Evolutionary conservation across 106 monocot genomes (phyloP), one percentile per base, ranked within the genome.

Genomic region (Posidonia australis): DNA sequence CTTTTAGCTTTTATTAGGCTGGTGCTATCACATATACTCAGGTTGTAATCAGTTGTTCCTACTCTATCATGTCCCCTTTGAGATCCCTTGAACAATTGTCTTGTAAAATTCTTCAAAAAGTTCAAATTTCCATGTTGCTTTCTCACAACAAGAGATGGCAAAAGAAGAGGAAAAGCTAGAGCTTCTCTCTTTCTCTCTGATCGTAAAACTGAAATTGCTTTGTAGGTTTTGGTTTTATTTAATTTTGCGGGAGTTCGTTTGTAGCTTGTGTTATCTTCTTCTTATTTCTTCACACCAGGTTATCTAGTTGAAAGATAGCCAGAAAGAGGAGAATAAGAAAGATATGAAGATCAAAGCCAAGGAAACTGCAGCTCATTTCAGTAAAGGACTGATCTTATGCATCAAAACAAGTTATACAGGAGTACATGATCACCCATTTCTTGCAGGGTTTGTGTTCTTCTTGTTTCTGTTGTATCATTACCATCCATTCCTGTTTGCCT

Each of bases 401-500:
- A 62, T 87, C 42, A 69, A 64, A 67, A 61, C 59, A 23, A 54
- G 68, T 57, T 83, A 73, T 55, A 75, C 65, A 71, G 64, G 62
- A 67, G 52, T 32, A 25, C 28, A 64, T 28, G 25, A 70, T 57
- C 83, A 83, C 77, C 86, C 89, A 6, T 75, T 94, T 36, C 28
- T 84, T 56, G 58, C 67, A 12, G 70, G 67, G 45, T 26, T 77
- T 32, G 41, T 72, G 36, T 56, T 79, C n/a, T 84, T 78, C 53
- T 53, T 84, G 58, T 54, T 78, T 66, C 31, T 78, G 21, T 46
- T 85, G 52, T 68, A 82, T 67, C 80, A 67, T 54, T 88, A 29
- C 65, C 62, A 73, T 63, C 88, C 92, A 17, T 63, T 42, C 32
- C 56, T 88, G 46, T 88, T 92, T 65, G 24, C 32, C 41, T 75